These are phyloP conservation scores for Solanum hybrid DNA, from an alignment of 305 asterid species.

Conservation along the genomic window DNA sequence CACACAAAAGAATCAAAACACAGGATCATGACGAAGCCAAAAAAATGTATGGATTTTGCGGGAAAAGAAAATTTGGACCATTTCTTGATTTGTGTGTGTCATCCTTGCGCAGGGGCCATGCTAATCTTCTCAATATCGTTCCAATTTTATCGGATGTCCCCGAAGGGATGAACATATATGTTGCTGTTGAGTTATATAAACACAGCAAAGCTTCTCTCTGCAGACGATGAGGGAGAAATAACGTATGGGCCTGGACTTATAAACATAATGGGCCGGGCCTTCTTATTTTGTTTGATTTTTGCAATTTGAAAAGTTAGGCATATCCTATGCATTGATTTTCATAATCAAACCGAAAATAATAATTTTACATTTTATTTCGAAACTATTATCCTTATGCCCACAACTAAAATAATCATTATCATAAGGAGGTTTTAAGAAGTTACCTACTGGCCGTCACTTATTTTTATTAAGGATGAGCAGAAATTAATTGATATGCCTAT, in stretches of 20 bases:
- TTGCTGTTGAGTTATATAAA: not conserved
- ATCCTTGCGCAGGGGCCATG: conserved; percentile 73
- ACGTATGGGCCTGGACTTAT: not conserved
- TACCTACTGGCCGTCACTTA: not conserved
- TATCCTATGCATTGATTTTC: not conserved
- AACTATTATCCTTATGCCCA: not conserved
- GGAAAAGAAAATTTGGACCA: not conserved
- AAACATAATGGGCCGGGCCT: not conserved
- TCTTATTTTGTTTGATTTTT: too few relatives aligned
- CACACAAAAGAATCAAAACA: too few relatives aligned
- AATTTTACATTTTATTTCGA: not conserved
- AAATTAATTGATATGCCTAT: not conserved
- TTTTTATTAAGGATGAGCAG: not conserved
- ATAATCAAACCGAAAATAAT: not conserved
- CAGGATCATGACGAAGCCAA: not conserved
- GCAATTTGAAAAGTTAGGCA: not conserved
- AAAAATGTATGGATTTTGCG: not conserved
- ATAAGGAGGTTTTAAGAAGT: not conserved
- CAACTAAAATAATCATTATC: not conserved
- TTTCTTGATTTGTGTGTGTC: conserved; percentile 31
- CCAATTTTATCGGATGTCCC: conserved; percentile 32
- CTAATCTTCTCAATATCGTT: conserved; percentile 43
- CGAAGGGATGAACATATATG: not conserved
- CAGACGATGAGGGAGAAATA: not conserved
- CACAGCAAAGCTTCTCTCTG: not conserved